These are phyloP conservation scores for Starmerella stellata DNA, from an alignment of 805 yeast species.

Conservation along the genomic window DNA sequence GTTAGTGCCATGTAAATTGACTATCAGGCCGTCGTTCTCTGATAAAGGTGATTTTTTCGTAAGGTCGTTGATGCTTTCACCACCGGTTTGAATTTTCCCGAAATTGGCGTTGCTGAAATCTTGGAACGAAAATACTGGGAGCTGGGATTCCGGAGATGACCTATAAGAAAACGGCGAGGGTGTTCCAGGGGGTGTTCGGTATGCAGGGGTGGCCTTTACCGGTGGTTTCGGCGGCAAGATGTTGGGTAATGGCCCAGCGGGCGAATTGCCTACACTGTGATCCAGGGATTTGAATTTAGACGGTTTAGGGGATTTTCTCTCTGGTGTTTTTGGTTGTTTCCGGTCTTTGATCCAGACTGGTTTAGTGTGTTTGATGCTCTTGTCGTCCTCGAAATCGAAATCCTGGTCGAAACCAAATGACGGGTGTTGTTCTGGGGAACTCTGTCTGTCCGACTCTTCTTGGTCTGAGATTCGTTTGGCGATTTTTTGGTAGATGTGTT, in stretches of 20 bases:
- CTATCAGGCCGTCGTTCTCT: slow-evolving; percentile 12
- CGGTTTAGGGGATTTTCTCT: neutral
- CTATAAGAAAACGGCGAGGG: too few species aligned
- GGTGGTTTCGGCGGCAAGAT: neutral
- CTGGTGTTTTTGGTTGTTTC: neutral
- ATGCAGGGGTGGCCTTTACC: too few species aligned
- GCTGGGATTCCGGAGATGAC: too few species aligned
- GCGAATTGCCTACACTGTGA: neutral
- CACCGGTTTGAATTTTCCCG: too few species aligned
- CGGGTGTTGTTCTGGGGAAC: too few species aligned
- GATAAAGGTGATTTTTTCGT: neutral
- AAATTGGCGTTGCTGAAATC: too few species aligned
- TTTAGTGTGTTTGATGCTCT: neutral
- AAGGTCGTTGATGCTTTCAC: too few species aligned
- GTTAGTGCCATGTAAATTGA: slow-evolving; percentile 12
- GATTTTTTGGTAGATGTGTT: too few species aligned
- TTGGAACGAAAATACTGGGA: neutral
- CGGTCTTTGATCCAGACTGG: neutral
- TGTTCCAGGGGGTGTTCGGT: too few species aligned
- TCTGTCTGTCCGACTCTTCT: too few species aligned
- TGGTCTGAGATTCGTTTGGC: too few species aligned
- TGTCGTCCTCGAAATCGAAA: neutral
- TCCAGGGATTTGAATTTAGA: neutral
- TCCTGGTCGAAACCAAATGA: neutral
- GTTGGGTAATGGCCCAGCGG: neutral